Conservation (phyloP, 352 stramenopile species). For the Aphanomyces astaci region DNA sequence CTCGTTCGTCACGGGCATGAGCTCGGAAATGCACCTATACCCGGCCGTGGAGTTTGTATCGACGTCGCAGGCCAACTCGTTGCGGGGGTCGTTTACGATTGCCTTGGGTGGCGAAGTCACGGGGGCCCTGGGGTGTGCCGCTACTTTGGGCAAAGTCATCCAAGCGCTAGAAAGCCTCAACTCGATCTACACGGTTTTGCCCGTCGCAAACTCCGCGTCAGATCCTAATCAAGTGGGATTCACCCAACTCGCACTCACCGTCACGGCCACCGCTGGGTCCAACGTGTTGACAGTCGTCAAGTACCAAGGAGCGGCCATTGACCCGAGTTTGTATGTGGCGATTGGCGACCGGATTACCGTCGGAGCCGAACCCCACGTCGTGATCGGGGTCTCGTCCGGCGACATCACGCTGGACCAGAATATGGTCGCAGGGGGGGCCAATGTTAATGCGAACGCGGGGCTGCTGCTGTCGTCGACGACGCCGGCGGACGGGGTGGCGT, state of each 20-base stretch:
- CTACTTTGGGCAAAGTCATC: constrained; percentile 59
- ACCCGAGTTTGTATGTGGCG: constrained; percentile 54
- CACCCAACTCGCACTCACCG: constrained; percentile 37
- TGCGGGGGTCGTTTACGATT: constrained; percentile 53
- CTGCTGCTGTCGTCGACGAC: constrained; percentile 11
- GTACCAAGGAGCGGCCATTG: constrained; percentile 36
- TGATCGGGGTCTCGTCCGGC: constrained; percentile 23
- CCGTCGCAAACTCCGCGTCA: constrained; percentile 34
- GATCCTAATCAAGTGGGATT: constrained; percentile 51
- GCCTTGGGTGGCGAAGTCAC: constrained; percentile 44
- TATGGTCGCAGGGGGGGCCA: neutral
- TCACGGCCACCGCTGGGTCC: constrained; percentile 28
- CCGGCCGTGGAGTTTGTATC: constrained; percentile 54
- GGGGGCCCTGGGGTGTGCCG: constrained; percentile 45
- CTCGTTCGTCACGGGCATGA: constrained; percentile 61
- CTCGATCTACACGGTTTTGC: constrained; percentile 50
- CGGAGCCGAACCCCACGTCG: constrained; percentile 27
- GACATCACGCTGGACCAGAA: constrained; percentile 14
- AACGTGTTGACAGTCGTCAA: constrained; percentile 37
- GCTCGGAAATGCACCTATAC: constrained; percentile 58
- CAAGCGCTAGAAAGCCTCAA: constrained; percentile 65
- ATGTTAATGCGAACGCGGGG: neutral
- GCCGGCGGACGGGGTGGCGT: neutral
- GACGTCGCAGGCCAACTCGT: constrained; percentile 45
- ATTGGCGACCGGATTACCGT: constrained; percentile 50